These are phyloP conservation scores for Cladosporium sp. DNA, from an alignment of 2,329 filamentous ascomycete genomes.

Conservation along the genomic window DNA sequence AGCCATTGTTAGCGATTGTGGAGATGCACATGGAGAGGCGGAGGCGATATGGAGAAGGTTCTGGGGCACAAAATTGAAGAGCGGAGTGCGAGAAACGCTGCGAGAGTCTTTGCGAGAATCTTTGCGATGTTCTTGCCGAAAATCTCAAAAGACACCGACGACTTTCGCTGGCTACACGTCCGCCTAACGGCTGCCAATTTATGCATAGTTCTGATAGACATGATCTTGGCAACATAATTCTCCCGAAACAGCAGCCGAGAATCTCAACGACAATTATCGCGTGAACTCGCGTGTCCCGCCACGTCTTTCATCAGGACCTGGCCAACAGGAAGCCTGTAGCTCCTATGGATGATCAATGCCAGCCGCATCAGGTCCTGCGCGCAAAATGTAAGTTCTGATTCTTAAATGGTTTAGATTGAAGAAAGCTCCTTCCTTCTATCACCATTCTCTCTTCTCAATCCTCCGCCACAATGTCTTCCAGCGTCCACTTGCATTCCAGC, in stretches of 20 bases:
- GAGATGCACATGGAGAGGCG: constrained; percentile 18
- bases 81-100: background rate
- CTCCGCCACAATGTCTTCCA: background rate
- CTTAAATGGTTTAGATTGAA: background rate
- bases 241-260: background rate
- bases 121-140: constrained; percentile 4
- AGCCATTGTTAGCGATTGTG: constrained; percentile 10
- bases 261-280: constrained; percentile 12
- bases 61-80: background rate
- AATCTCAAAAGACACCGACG: constrained; percentile 2
- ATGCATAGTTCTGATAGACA: background rate
- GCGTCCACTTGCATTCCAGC: background rate
- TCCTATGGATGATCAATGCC: background rate
- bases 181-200: background rate
- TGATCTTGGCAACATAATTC: background rate
- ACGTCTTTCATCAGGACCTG: background rate
- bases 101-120: constrained; percentile 10
- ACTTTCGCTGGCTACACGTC: too few species aligned
- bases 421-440: background rate
- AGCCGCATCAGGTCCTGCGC: background rate
- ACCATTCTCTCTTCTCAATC: background rate
- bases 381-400: background rate
- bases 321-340: background rate
- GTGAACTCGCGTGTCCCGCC: background rate
- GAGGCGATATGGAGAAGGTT: constrained; percentile 6